Evolutionary conservation across 352 stramenopile species (phyloP), one percentile per base, ranked within the genome.

Genomic region (Phytophthora agathidicida): DNA sequence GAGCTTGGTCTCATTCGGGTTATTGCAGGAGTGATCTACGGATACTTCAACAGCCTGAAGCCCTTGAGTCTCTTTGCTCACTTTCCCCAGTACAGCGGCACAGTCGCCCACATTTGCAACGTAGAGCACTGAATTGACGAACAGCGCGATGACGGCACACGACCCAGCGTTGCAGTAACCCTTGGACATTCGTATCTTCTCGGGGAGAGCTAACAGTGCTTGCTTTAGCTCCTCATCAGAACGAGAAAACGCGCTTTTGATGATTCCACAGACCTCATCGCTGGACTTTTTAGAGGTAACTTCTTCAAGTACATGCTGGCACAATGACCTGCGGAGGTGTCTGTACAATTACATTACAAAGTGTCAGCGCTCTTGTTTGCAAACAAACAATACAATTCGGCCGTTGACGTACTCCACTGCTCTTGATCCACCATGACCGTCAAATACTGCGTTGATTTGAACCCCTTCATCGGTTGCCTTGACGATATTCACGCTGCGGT

Each of bases 31-130:
- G 41, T 90, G 80, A 32, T 88, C 73, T 1, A 76, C 64, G 7
- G 77, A 83, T 6, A 90, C 47, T 49, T 84, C 62, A n/a, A 60
- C 31, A 43, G 65, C 49, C 35, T 67, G 27, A 50, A 66, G 64
- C 19, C 71, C 62, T 27, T 63, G 56, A 10, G 69, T 61, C 5
- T 71, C 49, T 19, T 82, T 47, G 55, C 84, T 62, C 51, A 73
- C 26, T 73, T 85, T 73, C 52, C 88, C 89, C 38, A 98, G 68
- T 7, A 97, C 84, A 5, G 89, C 91, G n/a, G 77, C 74, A 55
- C 93, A 98, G 51, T 98, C 91, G 19, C 93, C 93, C 14, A 97
- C 89, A 54, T 98, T 96, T 10, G 90, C 89, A 2, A 96, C 80
- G 49, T 96, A 97, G 9, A 98, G 55, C 27, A 73, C 67, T 1